Evolutionary conservation across 257 asterid species (phyloP), one percentile per base, ranked within the genome.

Genomic region (Solanum chilense): DNA sequence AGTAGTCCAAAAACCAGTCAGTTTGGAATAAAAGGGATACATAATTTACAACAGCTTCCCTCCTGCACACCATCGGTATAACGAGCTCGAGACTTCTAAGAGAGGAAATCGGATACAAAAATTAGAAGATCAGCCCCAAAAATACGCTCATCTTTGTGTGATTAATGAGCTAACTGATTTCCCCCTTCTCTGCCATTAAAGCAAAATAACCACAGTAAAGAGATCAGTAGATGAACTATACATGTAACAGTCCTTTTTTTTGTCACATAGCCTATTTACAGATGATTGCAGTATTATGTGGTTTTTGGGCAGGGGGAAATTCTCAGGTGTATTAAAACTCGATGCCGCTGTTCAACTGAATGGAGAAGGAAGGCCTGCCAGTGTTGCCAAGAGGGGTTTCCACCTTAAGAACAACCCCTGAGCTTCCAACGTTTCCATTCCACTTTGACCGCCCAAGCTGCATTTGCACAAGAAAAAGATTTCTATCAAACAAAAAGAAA

Each of bases 391-490:
- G 94, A 71, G 99, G 99, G 69, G 98, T 94, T 90, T 97, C 99
- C 12, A 95, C 95, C 87, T 95, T 97, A 15, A 94, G 76, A 6
- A 96, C 98, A 16, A 96, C 89, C 44, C 99, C 99, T 5, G 98
- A 89, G 88, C 92, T 93, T 68, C 99, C 99, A 35, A 93, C 93
- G 81, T 97, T 96, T 64, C 99, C 99, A 37, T 97, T 97, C 99
- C 98, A 95, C 91, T 94, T 95, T 20, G 99, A 97, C 90, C 99
- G 91, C 81, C 99, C 99, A 87, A 97, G 94, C 99, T 97, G 91
- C 91, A 90, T 74, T 74, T 33, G 15, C 41, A 73, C 69, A 39
- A 74, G 42, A 16, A 23, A 29, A 80, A n/a, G 60, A 2, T 5
- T 29, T 7, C 39, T 44, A 69, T 56, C 69, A 21, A 21, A 58